These are phyloP conservation scores for Tremellales sp. DNA, from an alignment of 1,284 basidiomycete species.

Conservation along the genomic window DNA sequence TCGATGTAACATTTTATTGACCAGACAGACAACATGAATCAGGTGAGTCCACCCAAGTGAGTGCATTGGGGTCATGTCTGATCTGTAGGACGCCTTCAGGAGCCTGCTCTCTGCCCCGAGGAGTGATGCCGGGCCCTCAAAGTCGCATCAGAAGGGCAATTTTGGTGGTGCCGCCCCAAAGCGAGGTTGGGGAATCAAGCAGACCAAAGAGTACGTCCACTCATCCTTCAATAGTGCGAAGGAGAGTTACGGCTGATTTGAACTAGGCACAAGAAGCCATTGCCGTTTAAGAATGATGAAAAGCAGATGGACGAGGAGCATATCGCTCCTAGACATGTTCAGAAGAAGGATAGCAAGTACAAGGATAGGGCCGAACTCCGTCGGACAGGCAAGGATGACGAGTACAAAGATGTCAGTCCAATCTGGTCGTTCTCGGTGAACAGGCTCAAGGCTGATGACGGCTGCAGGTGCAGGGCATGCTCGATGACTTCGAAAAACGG, in stretches of 20 bases:
- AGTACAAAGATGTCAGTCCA: conserved; percentile 38
- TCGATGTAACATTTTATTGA: too few species aligned
- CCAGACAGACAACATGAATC: conserved; percentile 33
- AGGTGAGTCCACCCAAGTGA: conserved; percentile 19
- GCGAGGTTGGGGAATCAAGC: conserved; percentile 36
- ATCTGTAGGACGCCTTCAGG: conserved; percentile 38
- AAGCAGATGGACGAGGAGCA: conserved; percentile 14
- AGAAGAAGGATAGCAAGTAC: conserved; percentile 36
- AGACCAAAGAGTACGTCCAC: conserved; percentile 24
- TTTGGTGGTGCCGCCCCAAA: conserved; percentile 32
- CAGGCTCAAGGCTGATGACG: conserved; percentile 3
- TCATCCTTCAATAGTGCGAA: too few species aligned
- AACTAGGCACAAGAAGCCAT: background rate
- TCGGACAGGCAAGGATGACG: conserved; percentile 40
- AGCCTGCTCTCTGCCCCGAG: conserved; percentile 36
- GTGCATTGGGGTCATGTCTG: background rate
- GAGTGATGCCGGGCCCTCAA: conserved; percentile 13
- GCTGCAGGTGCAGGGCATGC: conserved; percentile 67
- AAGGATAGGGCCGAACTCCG: conserved; percentile 46
- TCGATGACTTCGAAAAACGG: conserved; percentile 72
- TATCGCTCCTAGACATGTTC: conserved; percentile 33
- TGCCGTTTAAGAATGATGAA: conserved; percentile 16
- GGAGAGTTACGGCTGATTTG: background rate
- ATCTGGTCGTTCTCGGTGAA: background rate
- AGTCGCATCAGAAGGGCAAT: conserved; percentile 17